Evolutionary conservation across 148 eudicot species (phyloP), one percentile per base, ranked within the genome.

Genomic region (Rhododendron ovatum): DNA sequence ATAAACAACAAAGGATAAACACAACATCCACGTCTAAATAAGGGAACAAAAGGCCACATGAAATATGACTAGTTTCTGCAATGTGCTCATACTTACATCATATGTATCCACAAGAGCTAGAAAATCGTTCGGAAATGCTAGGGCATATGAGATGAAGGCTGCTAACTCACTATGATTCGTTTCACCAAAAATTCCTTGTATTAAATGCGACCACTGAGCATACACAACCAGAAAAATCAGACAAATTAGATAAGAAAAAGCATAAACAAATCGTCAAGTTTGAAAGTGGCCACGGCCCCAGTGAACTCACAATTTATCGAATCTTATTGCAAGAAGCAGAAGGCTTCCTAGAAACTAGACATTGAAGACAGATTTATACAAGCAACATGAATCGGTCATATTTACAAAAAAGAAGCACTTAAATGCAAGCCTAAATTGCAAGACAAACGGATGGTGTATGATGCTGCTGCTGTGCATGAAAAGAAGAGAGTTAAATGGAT

Each of bases 41-140:
- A 74, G 14, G 13, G 57, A 30, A 84, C 4, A 7, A 12, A n/a
- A 76, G 45, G 26, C 11, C 22, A 37, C n/a, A 7, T 9, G 39
- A 76, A 30, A 53, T 35, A 53, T 53, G 37, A 76, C 69, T 51
- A 84, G 71, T 45, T 30, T 37, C 53, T 61, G 67, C 59, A 85
- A 53, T 51, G 57, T 85, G 33, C 37, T 87, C 50, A 13, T 83
- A 92, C 99, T 94, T 94, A 95, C 99, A 91, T 97, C 99, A 87
- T 97, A 97, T 28, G 99, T 97, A 90, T 97, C 99, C 81, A 97
- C 99, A 82, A 97, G 96, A 88, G 98, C 99, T 87, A 97, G 90
- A 88, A 97, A 97, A 87, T 90, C 90, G 84, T 89, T 87, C 6
- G 98, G 99, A 84, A 97, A 97, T 43, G 99, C 98, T 84, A 94